phyloP scores from a whole-genome alignment of 2,329 filamentous ascomycete genomes.

The Trichoderma harzianum region DNA sequence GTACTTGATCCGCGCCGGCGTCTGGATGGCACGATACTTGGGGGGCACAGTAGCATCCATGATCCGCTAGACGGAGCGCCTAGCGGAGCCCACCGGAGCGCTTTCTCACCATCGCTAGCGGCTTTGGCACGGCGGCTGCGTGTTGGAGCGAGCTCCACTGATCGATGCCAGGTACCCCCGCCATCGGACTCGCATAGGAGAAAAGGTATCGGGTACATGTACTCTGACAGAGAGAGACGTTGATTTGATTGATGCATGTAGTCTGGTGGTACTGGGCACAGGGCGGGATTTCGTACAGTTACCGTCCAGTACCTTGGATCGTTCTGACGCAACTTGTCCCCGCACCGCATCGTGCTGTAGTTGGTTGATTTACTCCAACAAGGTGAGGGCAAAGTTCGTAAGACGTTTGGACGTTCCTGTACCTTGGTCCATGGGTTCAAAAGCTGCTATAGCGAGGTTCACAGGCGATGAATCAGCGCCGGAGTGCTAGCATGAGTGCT shows the following conservation, averaged over 20 bases:
- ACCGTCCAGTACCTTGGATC: not conserved
- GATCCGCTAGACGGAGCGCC: not conserved
- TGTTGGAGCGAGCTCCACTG: not conserved
- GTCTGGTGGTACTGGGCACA: not conserved
- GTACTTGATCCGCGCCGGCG: not conserved
- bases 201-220: not conserved
- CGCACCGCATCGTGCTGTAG: not conserved
- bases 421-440: not conserved
- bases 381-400: not conserved
- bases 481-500: not conserved
- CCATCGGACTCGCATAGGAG: not conserved
- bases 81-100: not conserved
- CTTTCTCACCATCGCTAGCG: not conserved
- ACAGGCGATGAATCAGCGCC: not conserved
- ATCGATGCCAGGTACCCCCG: conserved; percentile 9
- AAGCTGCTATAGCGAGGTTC: not conserved
- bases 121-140: not conserved
- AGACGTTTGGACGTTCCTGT: too few species aligned
- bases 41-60: not conserved
- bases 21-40: not conserved
- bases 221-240: not conserved
- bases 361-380: not conserved
- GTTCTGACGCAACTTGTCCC: not conserved
- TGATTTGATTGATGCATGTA: not conserved
- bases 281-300: not conserved